Evolutionary conservation across 176 grass and related monocot genomes (phyloP), one percentile per base, ranked within the genome.

Genomic region (Urochloa ruziziensis): DNA sequence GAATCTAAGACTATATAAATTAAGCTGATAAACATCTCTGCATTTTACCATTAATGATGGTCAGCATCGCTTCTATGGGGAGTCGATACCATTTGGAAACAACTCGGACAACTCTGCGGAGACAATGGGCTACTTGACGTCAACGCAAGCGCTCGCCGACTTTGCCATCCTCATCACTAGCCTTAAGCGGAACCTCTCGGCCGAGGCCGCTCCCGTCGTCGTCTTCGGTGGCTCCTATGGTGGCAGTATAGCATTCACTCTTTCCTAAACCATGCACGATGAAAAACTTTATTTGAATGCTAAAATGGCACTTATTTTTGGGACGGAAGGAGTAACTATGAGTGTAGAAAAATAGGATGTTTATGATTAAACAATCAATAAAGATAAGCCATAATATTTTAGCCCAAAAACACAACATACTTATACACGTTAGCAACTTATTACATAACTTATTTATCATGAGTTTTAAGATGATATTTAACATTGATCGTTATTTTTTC

Each of bases 41-140:
- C 18, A n/a, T 24, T 70, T 35, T n/a, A n/a, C n/a, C 33, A 5
- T 19, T 12, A 24, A 48, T 48, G 9, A 36, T 18, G 67, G 47
- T 9, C 89, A 98, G 96, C 96, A 98, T 75, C 94, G 96, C 8
- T 98, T 95, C 84, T 98, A 98, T 63, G 93, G 96, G 17, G 96
- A 95, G 58, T 98, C 96, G 23, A 67, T 85, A 89, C 96, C 96
- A 37, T 98, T 95, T 68, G 96, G 96, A 32, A 93, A 95, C 73
- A 62, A 90, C 49, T 98, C 93, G 19, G 90, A 98, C 63, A 74
- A 74, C 7, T 91, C 89, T 0, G 67, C 89, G 3, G 82, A 86
- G 39, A 93, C 36, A 43, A 67, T 98, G 72, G 96, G 93, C 14
- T 98, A 95, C 85, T 67, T 98, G 40, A 98, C 96, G 19, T 98